Conservation (phyloP, 1,284 basidiomycete species). For the Ceratobasidium sp. region DNA sequence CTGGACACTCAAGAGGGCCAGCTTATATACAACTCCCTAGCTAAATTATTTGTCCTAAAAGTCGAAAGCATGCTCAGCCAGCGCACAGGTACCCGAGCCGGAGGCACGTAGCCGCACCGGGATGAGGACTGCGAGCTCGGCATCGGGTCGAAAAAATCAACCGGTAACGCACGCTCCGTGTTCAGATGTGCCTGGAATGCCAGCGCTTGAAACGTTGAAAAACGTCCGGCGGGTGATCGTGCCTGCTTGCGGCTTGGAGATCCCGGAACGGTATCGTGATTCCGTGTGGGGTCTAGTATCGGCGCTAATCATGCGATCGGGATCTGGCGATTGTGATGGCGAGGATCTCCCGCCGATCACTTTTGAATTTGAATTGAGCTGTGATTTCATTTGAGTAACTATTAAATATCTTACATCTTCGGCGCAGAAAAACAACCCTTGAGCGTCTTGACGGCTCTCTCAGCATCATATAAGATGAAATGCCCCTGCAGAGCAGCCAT, state of each 20-base stretch:
- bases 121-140: not conserved
- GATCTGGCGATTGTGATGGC: not conserved
- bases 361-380: not conserved
- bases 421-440: constrained; percentile 16
- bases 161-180: constrained; percentile 1
- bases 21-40: not conserved
- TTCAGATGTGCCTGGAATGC: not conserved
- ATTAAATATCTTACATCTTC: constrained; percentile 6
- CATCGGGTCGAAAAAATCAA: not conserved
- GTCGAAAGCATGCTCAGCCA: not conserved
- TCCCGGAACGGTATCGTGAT: not conserved
- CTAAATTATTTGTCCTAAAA: not conserved
- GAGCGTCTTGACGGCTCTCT: constrained; percentile 69
- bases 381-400: not conserved
- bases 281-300: not conserved
- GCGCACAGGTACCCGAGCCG: not conserved
- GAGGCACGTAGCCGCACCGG: not conserved
- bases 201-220: not conserved
- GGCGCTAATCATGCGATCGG: not conserved
- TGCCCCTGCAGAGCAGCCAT: constrained; percentile 95
- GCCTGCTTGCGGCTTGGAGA: not conserved
- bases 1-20: not conserved
- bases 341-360: too few species aligned
- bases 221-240: not conserved
- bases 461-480: constrained; percentile 83